Base-by-base conservation (phyloP, 306 rosid genomes). In the Glycine tomentella region DNA sequence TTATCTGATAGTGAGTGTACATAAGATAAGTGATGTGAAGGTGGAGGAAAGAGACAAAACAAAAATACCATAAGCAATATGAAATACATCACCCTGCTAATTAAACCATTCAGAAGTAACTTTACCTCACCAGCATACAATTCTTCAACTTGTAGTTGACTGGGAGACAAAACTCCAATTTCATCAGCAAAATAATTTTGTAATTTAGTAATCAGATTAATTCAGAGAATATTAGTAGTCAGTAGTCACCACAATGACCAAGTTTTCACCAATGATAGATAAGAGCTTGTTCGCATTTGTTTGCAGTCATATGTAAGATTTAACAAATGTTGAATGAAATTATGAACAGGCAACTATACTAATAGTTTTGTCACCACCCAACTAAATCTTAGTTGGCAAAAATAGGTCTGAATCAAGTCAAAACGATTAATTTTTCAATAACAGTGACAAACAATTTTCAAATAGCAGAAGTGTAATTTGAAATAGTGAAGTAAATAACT, bases 151-250 rank as follows among this genome's bases (percentile, higher is more conserved):
- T 91, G 95, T 74, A 85, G 77, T 88, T 94, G 98, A 83, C 74
- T 91, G 45, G 98, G 98, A 70, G 97, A 92, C 74, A 94, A 84
- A 76, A 94, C 98, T 83, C 98, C 98, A 78, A 92, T 75, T 79
- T 92, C 98, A 85, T 94, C 98, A 64, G 97, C 97, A 90, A 77
- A 91, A 73, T 94, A 94, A 61, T 91, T 97, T 93, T 89, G 87
- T 2, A 34, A 48, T 72, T 78, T 68, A 62, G 56, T 71, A 65
- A 74, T 58, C 46, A 67, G 55, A 77, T 69, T 50, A 71, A 57
- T 65, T 59, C 38, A 78, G 68, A 66, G 51, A 75, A 74, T 44
- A 50, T 42, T 62, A 16, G 51, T 17, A 63, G 74, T 38, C 25
- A 20, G 25, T 20, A 20, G 25, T 20, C 66, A 53, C 62, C 34